A percentile compares a stretch with the other conserved stretches of the same genome.
phyloP scores from a whole-genome alignment of 768 basidiomycete species.

The Suillus subaureus region DNA sequence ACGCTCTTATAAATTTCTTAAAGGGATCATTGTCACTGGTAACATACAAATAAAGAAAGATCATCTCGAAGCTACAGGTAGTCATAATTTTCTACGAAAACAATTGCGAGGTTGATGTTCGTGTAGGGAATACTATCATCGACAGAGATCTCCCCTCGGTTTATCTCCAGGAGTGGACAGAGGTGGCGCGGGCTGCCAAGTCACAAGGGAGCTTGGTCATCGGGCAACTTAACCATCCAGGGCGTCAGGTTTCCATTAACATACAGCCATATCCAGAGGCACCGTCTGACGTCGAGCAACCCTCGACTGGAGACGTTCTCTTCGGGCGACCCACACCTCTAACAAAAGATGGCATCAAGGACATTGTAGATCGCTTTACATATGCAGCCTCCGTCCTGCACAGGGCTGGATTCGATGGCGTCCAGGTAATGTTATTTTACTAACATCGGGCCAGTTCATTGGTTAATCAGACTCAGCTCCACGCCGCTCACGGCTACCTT shows the following conservation, averaged over 20 bases:
- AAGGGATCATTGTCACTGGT: constrained; percentile 35
- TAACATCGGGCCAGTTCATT: neutral
- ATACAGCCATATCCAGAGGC: constrained; percentile 39
- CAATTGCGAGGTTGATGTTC: neutral
- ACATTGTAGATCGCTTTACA: constrained; percentile 52
- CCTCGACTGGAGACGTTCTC: constrained; percentile 32
- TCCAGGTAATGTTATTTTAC: constrained; percentile 38
- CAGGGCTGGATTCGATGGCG: constrained; percentile 69
- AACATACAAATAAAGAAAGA: constrained; percentile 38
- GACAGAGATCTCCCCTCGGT: constrained; percentile 29
- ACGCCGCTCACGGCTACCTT: constrained; percentile 46
- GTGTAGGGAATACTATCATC: constrained; percentile 34
- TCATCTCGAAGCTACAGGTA: constrained; percentile 37
- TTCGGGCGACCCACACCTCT: constrained; percentile 39
- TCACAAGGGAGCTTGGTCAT: constrained; percentile 31
- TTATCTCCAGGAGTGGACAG: constrained; percentile 23
- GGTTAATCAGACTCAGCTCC: constrained; percentile 32
- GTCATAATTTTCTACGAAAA: neutral
- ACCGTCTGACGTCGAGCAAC: constrained; percentile 36
- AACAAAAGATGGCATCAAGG: constrained; percentile 49
- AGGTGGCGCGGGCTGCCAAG: constrained; percentile 35
- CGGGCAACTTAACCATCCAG: constrained; percentile 36
- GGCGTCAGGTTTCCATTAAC: constrained; percentile 36
- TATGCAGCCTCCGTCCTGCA: constrained; percentile 55
- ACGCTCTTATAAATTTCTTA: constrained; percentile 9